Evolutionary conservation across 1,284 basidiomycete species (phyloP).

Genomic region (Ustilago vetiveriae): DNA sequence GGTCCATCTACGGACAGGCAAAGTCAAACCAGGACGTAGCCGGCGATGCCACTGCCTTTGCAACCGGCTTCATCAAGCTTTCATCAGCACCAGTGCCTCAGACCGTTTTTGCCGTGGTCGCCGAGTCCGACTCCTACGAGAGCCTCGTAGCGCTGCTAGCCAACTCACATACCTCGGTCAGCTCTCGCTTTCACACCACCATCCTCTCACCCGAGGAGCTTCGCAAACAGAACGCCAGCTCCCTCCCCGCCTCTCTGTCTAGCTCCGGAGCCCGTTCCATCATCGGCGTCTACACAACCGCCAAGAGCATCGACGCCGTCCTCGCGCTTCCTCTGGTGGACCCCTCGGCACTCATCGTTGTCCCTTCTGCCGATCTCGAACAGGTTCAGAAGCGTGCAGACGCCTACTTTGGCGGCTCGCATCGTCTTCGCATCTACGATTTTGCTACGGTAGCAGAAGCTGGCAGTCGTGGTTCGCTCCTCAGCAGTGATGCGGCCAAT

Average conservation of each 20-base stretch:
- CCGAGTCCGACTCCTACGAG: conserved; percentile 37
- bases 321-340: conserved; percentile 32
- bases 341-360: conserved; percentile 43
- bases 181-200: conserved; percentile 38
- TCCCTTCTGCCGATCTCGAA: conserved; percentile 32
- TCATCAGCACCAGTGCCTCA: conserved; percentile 30
- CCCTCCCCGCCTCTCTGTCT: conserved; percentile 23
- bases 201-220: conserved; percentile 39
- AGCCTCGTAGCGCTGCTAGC: conserved; percentile 44
- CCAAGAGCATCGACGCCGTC: conserved; percentile 27
- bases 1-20: conserved; percentile 38
- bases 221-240: background rate
- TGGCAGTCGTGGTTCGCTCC: conserved; percentile 26
- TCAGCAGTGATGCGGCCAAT: conserved; percentile 10
- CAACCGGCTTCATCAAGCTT: conserved; percentile 46
- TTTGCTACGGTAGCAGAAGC: conserved; percentile 38
- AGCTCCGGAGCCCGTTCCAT: conserved; percentile 22
- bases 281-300: conserved; percentile 48
- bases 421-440: conserved; percentile 35
- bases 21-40: conserved; percentile 45
- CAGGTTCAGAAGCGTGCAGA: conserved; percentile 11
- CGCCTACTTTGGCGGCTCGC: conserved; percentile 31
- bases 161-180: conserved; percentile 35
- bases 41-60: conserved; percentile 48
- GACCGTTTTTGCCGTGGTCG: conserved; percentile 38